Conservation (phyloP, 768 basidiomycete genomes). For the Sporobolomyces pararoseus region DNA sequence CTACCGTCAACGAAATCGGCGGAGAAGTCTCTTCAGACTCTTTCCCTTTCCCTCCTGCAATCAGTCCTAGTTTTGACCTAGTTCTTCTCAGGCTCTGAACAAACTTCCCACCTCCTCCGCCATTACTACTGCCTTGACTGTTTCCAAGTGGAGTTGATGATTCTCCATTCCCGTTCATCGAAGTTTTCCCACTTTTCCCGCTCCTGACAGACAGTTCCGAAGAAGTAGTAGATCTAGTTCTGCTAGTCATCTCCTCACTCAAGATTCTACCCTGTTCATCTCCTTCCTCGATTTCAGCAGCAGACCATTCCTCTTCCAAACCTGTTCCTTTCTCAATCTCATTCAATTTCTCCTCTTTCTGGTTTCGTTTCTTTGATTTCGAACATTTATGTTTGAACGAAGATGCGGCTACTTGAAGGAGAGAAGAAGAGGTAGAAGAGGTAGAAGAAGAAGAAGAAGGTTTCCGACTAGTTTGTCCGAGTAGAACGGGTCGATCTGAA, state of each 20-base stretch:
- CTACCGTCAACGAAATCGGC: not conserved
- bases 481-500: not conserved
- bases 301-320: constrained; percentile 23
- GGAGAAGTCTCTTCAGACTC: not conserved
- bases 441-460: constrained; percentile 10
- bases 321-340: too few species aligned
- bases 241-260: constrained; percentile 16
- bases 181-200: too few species aligned
- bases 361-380: not conserved
- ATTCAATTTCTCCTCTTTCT: not conserved
- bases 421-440: not conserved
- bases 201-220: too few species aligned
- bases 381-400: constrained; percentile 5
- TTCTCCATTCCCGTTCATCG: too few species aligned
- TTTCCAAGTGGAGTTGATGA: too few species aligned
- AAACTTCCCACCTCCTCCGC: constrained; percentile 9
- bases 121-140: not conserved
- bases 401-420: not conserved
- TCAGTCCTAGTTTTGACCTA: constrained; percentile 21
- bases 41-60: constrained; percentile 25
- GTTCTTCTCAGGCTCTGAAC: constrained; percentile 26
- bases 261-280: constrained; percentile 9
- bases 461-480: constrained; percentile 13
- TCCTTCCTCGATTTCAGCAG: constrained; percentile 13
- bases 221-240: constrained; percentile 5